phyloP scores from a whole-genome alignment of 176 grass and related monocot species.

The Triticum urartu region DNA sequence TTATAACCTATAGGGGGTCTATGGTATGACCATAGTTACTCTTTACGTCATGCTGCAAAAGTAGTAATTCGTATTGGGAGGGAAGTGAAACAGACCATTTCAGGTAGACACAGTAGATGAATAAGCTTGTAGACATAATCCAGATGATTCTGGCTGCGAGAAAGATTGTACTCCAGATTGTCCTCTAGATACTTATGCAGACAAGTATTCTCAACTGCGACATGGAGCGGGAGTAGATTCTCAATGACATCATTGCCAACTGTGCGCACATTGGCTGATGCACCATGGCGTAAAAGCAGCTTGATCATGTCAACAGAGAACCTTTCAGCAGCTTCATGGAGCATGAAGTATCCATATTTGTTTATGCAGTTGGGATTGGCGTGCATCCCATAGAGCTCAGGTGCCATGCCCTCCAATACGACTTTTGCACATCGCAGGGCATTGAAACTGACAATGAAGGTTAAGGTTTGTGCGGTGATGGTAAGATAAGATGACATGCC shows the following conservation, averaged over 20 bases:
- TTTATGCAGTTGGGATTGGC: conserved; percentile 35
- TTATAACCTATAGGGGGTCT: background rate
- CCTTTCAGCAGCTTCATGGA: conserved; percentile 31
- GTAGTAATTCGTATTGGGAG: background rate
- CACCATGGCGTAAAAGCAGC: conserved; percentile 23
- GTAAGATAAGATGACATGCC: background rate
- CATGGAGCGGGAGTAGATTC: conserved; percentile 30
- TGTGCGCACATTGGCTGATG: conserved; percentile 19
- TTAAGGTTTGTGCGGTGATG: background rate
- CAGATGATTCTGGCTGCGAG: background rate
- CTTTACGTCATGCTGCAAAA: background rate
- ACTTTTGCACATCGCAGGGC: background rate
- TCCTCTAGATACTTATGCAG: conserved; percentile 36
- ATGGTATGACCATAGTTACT: background rate
- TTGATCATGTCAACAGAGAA: conserved; percentile 36
- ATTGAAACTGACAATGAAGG: background rate
- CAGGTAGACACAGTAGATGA: conserved; percentile 26
- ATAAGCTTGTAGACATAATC: conserved; percentile 28
- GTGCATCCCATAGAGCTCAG: background rate
- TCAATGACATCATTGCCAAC: background rate
- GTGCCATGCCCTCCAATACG: background rate
- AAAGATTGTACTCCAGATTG: background rate
- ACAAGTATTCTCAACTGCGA: conserved; percentile 30
- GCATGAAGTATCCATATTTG: background rate
- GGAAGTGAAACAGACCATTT: conserved; percentile 23